Base-by-base conservation (phyloP, 2,329 filamentous ascomycete genomes). In the Fusarium verrucosum region DNA sequence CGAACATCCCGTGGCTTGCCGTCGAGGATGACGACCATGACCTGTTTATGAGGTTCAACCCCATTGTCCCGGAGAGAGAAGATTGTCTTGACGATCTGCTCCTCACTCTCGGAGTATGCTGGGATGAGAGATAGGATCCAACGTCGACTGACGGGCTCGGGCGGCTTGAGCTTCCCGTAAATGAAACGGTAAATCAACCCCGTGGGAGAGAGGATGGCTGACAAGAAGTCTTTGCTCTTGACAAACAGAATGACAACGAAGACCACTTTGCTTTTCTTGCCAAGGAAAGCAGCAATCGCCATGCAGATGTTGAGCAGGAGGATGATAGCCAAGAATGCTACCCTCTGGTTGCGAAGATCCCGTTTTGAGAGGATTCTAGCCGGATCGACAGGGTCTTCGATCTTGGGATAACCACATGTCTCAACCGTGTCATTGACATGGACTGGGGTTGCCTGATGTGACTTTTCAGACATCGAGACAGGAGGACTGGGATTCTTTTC, bases 81-180 rank as follows among this genome's bases (percentile, higher is more conserved):
- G 9, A 69, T 58, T 3, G 66, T 69, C 42, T 69, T 69, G 51
- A 69, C 66, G 10, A 69, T 69, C 16, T 69, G 66, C 8, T 69
- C 66, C 22, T 69, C 66, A 3, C 66, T 69, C n/a, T 69, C 66
- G 1, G 66, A 69, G 14, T 69, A 69, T 1, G 66, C 66, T 6
- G 66, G 66, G 1, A 69, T 70, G 13, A 69, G 67, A 1, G 66
- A 69, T 1, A 69, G 25, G 2, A 69, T 69, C 66, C 66, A 69
- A 0, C 43, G 43, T 13, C 51, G 50, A 0, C 7, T 16, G 7
- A 69, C 60, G 7, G 49, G 37, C 17, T 47, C 30, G 0, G 41
- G 56, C 7, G 56, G 66, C 1, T 50, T 45, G 17, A 69, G 55
- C 17, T 44, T 38, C 4, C 50, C 46, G 5, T 57, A 52, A 3